Base-by-base conservation (phyloP, 331 rosid genomes). In the Rosa hybrid region DNA sequence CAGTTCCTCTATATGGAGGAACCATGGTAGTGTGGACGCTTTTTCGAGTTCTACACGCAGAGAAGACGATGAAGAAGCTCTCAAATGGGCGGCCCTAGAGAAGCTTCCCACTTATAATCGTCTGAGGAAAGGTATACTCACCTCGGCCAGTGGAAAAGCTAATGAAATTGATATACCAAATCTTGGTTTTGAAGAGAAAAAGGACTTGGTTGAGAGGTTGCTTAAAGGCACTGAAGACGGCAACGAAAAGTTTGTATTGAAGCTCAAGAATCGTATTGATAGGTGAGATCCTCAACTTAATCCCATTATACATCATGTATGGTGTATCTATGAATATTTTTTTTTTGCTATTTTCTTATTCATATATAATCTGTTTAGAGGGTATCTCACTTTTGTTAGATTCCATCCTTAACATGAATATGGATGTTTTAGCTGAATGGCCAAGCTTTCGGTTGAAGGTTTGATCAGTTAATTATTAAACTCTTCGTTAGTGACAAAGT, bases 61-160 rank as follows among this genome's bases (percentile, higher is more conserved):
- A 5, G 90, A 75, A 63, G 87, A 89, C 16, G 92, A 91, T 23
- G 96, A 92, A 67, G 91, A 86, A 51, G 92, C 91, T 81, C 90
- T 92, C 1, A 91, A 77, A 74, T 90, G 97, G 97, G 92, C 94
- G 41, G 92, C 92, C 8, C 86, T 92, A 5, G 90, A 92, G 59
- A 92, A 71, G 79, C 96, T 92, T 77, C 97, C 96, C 6, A 89
- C 97, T 12, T 91, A 86, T 76, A 79, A 53, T 65, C 94, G 97
- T 51, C 48, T 92, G 51, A 89, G 78, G 84, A 92, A 81, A 88
- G 97, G 96, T 1, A 72, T 92, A 57, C 76, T 92, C 12, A 83
- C 87, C 1, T 49, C 79, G 0, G 80, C 89, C 12, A 71, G 34
- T 4, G 92, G 94, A 2, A 82, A 65, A 68, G 88, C 85, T 4